Percentiles rank a stretch among this genome's conserved stretches.
These are phyloP conservation scores for Yamadazyma diospyri DNA, from an alignment of 1,139 yeast genomes.

Conservation along the genomic window DNA sequence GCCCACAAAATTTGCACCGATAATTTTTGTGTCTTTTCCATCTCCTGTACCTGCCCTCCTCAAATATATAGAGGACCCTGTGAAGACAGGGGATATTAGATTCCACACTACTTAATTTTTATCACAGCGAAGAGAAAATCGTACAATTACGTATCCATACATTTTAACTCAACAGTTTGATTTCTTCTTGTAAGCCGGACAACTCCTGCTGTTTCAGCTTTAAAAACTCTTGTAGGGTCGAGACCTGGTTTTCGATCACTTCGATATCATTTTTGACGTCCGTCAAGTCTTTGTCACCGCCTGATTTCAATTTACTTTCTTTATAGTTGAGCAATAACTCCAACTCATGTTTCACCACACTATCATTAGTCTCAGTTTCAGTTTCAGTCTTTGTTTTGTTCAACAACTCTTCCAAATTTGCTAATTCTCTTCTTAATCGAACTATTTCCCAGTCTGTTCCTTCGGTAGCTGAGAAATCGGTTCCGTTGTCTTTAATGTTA, in stretches of 20 bases:
- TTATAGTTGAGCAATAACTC: conserved; percentile 80
- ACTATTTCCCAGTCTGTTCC: conserved; percentile 89
- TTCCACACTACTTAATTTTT: no score
- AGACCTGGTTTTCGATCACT: conserved; percentile 63
- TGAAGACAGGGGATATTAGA: no score
- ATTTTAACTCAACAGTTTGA: conserved; percentile 21
- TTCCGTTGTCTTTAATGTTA: conserved; percentile 55
- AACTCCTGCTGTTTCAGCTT: conserved; percentile 50
- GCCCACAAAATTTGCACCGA: no score
- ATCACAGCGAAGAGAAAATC: no score
- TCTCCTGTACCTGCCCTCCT: no score
- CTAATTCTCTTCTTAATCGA: conserved; percentile 72
- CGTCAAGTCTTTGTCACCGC: conserved; percentile 27
- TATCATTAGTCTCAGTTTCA: conserved; percentile 24
- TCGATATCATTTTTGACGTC: conserved; percentile 57
- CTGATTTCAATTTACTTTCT: conserved; percentile 30
- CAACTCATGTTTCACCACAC: conserved; percentile 60
- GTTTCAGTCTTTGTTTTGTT: conserved; percentile 54
- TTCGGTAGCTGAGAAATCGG: conserved; percentile 70
- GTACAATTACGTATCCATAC: neutral
- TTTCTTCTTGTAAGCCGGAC: conserved; percentile 40
- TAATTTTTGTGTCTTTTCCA: no score
- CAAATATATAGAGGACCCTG: no score
- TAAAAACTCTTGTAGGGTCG: conserved; percentile 55
- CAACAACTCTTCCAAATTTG: conserved; percentile 66